Evolutionary conservation across 805 yeast genomes (phyloP), one percentile per base, ranked within the genome.

Genomic region (Torulaspora microellipsoides): DNA sequence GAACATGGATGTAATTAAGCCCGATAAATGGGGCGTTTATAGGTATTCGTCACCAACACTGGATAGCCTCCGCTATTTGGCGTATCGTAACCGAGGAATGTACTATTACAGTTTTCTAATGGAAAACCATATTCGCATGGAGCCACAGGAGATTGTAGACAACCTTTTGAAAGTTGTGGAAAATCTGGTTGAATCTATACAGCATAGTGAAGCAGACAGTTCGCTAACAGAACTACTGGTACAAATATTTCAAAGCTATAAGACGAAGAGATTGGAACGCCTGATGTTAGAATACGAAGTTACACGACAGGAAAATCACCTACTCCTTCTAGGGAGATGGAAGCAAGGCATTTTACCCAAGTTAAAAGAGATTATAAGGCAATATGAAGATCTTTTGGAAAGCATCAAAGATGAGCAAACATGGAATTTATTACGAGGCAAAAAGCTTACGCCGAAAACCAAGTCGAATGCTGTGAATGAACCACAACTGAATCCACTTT

Each of bases 41-140:
- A 60, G 49, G 27, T 54, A 54, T 20, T 42, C 59, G 4, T 78
- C 91, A 0, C 91, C 95, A 1, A 78, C 85, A 2, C 75, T 90
- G 17, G 80, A 83, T 51, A 75, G 81, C 9, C 69, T 93, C 28
- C 74, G 95, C 40, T 89, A 85, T 56, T 68, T 93, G 52, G 83
- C 84, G 1, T 80, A 80, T 58, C 75, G 96, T 51, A 93, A 91
- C 58, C 68, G 95, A 45, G 96, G 95, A 0, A 73, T 87, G 53
- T 71, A 87, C 27, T 75, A 80, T 47, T 72, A 85, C 30, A 61
- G 63, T 5, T 70, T 65, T 33, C 48, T 68, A 4, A 50, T 54
- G 27, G 58, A 46, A 42, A 48, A 40, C 37, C 58, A 48, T 45
- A n/a, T 48, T 35, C 23, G 33, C 47, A 47, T 51, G 65, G 55